Base-by-base conservation (phyloP, 352 stramenopile genomes). In the Blastocystis sp. region DNA sequence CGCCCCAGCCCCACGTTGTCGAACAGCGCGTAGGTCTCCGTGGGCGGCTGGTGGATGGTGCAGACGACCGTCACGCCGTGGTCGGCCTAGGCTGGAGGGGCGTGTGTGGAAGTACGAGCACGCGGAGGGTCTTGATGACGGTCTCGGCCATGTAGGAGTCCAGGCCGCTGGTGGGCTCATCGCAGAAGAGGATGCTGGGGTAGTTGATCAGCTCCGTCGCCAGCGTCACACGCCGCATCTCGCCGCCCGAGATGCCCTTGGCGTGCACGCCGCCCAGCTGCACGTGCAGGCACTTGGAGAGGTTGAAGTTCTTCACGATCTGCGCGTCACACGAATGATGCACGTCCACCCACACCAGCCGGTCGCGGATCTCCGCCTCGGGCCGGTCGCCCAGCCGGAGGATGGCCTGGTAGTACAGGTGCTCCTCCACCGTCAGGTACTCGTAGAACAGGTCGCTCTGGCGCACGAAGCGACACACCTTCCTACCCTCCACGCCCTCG, bases 91-190 rank as follows among this genome's bases (percentile, higher is more conserved):
- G 45, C 38, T 81, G 21, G 6, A 34, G 34, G 21, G 24, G 10
- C 34, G 19, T 38, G 17, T 62, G 21, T 54, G 17, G 24, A 2
- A 10, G 4, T 87, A 87, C 77, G 14, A 87, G 59, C 11, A 87
- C 40, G 19, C 65, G 62, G 10, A 87, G 65, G 21, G 65, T 77
- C 52, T 63, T 59, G 24, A 87, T 87, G 34, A 87, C 77, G 17
- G 62, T 77, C 45, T 87, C 77, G 3, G 77, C 77, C 77, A 87
- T 87, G 45, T 65, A 87, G 62, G 77, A 87, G 71, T 87, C 77
- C 59, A 87, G 63, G 10, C 77, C 77, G 40, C 62, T 77, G 19
- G 77, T 87, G 28, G 77, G 77, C 45, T 87, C 77, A 59, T 87
- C 77, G 42, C 77, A 87, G 43, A 87, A 87, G 42, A 87, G 42